Base-by-base conservation (phyloP, 148 eudicot species). In the Vaccinium myrtillus region DNA sequence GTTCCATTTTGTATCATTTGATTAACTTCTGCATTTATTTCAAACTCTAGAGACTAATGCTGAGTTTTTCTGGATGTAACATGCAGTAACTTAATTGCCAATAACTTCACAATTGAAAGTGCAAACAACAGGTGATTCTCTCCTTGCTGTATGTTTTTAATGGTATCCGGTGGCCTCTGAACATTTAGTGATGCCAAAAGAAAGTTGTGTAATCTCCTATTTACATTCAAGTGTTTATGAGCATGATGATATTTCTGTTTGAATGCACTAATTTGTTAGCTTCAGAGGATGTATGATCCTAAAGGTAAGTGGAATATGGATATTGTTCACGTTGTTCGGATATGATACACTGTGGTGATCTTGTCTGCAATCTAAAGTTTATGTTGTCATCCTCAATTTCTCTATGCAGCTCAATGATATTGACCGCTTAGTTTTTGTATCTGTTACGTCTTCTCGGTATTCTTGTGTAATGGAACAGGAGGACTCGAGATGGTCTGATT, bases 11-110 rank as follows among this genome's bases (percentile, higher is more conserved):
- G 71, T 65, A 16, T 65, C 71, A 36, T 30, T 15, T 55, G 50
- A 59, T 6, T 84, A 36, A 3, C 75, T 67, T 49, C 58, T 81
- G 43, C 9, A 61, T 63, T 61, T 48, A 6, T 75, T 67, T 67
- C 10, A 12, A 10, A 23, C 13, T 67, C 73, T 67, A 6, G 1
- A 71, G 18, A 32, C 46, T 15, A 25, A 65, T 65, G 55, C 14
- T 53, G 80, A 73, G 12, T 8, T 43, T 36, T 25, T 63, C 50
- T 49, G 55, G 56, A 51, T 73, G 43, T 82, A 76, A 65, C 77
- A 77, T 90, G 92, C 98, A 95, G 98, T 67, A 94, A 95, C 83
- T 89, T 95, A 63, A 95, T 93, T 58, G 96, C 91, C 80, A 95
- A 95, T 85, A 95, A 94, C 87, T 91, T 95, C 91, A 89, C 94